phyloP scores from a whole-genome alignment of 2,329 filamentous ascomycete genomes.

The Chrysoporthe puriensis region DNA sequence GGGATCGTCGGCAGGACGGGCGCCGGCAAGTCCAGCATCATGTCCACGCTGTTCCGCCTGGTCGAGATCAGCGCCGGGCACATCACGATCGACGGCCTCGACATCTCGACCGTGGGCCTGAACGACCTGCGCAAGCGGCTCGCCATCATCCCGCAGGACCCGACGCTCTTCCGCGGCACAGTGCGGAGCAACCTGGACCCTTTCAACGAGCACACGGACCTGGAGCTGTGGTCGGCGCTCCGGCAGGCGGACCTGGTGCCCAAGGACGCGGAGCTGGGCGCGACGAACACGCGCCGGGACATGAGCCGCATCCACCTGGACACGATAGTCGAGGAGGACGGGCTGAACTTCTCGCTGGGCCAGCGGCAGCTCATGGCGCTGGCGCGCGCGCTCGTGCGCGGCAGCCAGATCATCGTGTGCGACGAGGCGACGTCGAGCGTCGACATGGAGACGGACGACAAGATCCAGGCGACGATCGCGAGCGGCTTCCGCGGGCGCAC shows the following conservation, averaged over 20 bases:
- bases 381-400: constrained; percentile 84
- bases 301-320: constrained; percentile 78
- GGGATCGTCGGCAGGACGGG: constrained; percentile 70
- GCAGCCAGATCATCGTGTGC: constrained; percentile 90
- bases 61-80: constrained; percentile 48
- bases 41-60: constrained; percentile 66
- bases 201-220: constrained; percentile 76
- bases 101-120: constrained; percentile 63
- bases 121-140: constrained; percentile 63
- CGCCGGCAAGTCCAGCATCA: constrained; percentile 68
- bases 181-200: constrained; percentile 81
- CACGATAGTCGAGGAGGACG: constrained; percentile 86
- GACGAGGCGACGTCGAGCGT: constrained; percentile 94
- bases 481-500: constrained; percentile 85
- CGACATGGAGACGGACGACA: constrained; percentile 95
- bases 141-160: constrained; percentile 70
- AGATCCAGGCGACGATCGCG: constrained; percentile 89
- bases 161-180: constrained; percentile 71
- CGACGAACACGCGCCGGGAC: constrained; percentile 32
- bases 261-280: constrained; percentile 35
- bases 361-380: constrained; percentile 96
- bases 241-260: constrained; percentile 75
- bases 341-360: constrained; percentile 92
- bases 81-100: constrained; percentile 51
- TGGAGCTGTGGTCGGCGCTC: constrained; percentile 77